Evolutionary conservation across 2,329 filamentous ascomycete genomes (phyloP), one percentile per base, ranked within the genome.

Genomic region (Cadophora sp.): DNA sequence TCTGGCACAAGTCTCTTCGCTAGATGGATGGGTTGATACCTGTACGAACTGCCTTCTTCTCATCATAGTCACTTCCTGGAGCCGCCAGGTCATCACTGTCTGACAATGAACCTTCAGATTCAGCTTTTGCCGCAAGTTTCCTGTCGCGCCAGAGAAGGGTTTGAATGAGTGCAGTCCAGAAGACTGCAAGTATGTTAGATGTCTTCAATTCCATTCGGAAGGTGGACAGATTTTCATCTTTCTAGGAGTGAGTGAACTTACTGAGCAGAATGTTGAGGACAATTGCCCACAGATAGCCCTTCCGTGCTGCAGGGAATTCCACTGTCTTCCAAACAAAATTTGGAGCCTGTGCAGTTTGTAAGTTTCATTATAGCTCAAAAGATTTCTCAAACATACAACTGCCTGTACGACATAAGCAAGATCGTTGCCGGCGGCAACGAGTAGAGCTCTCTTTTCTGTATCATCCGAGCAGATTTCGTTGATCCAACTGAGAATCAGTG

Each of bases 331-430:
- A 81, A 1, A 81, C 76, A 58, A 81, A 80, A 59, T 81, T 81
- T 0, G 79, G 79, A 2, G 77, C 77, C 74, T 76, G 22, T 1
- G 16, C 16, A 56, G 16, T 20, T 20, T 18, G 6, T 9, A 8
- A 48, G n/a, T 7, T 8, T 22, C 18, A 20, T 22, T 8, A 18
- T n/a, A 2, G 6, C n/a, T 22, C n/a, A 22, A 48, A 9, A 22
- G 6, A 30, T 3, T 6, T 4, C 27, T 30, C 18, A 43, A 59
- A 70, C 75, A 58, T 71, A 76, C 75, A 33, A 80, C 72, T 9
- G 89, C 87, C 73, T 91, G 88, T 51, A 92, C 78, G 1, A 91
- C 87, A 67, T 91, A 91, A 0, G 88, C 89, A 79, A 91, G 84
- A 74, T 89, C 84, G 67, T 91, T 92, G 87, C 91, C 91, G 18